These are phyloP conservation scores for Rhodotorula sp. DNA, from an alignment of 1,284 basidiomycete genomes.

Conservation along the genomic window DNA sequence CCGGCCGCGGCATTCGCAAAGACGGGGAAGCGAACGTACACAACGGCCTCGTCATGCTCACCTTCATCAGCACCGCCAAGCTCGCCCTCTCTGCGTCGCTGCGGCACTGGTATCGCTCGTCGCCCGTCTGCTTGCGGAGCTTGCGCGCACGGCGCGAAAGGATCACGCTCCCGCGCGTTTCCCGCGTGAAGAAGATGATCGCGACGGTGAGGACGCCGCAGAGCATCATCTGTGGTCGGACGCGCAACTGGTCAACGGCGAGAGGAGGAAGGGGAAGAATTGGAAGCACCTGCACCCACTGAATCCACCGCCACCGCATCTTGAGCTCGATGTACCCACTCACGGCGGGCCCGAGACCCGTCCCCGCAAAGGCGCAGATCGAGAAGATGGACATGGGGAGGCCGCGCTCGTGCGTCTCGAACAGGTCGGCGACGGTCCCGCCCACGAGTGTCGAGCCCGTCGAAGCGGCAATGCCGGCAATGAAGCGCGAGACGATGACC, in stretches of 20 bases:
- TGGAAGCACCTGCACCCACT: constrained; percentile 56
- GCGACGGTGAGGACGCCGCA: constrained; percentile 22
- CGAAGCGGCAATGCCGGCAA: constrained; percentile 68
- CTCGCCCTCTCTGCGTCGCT: constrained; percentile 50
- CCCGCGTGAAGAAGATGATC: constrained; percentile 39
- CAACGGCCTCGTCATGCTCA: constrained; percentile 49
- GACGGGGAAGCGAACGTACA: constrained; percentile 7
- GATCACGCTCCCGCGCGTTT: constrained; percentile 45
- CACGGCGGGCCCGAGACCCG: constrained; percentile 57
- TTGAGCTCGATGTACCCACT: constrained; percentile 37
- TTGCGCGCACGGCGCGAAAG: constrained; percentile 42
- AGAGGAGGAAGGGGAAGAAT: not conserved
- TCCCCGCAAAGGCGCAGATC: constrained; percentile 61
- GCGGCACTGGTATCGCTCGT: constrained; percentile 48
- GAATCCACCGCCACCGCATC: constrained; percentile 36
- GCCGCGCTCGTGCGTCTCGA: constrained; percentile 59
- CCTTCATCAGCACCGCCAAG: constrained; percentile 48
- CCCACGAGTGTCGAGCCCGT: constrained; percentile 52
- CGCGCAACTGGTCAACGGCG: not conserved
- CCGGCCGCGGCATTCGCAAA: not conserved
- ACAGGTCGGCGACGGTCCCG: constrained; percentile 52
- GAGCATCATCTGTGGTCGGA: constrained; percentile 50
- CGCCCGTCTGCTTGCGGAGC: constrained; percentile 46
- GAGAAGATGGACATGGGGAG: constrained; percentile 64
- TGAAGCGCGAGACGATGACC: constrained; percentile 65